A percentile compares a stretch with the other conserved stretches of the same genome.
Conservation (phyloP, 2,329 filamentous ascomycete species). For the Ophiostoma novo-ulmi region DNA sequence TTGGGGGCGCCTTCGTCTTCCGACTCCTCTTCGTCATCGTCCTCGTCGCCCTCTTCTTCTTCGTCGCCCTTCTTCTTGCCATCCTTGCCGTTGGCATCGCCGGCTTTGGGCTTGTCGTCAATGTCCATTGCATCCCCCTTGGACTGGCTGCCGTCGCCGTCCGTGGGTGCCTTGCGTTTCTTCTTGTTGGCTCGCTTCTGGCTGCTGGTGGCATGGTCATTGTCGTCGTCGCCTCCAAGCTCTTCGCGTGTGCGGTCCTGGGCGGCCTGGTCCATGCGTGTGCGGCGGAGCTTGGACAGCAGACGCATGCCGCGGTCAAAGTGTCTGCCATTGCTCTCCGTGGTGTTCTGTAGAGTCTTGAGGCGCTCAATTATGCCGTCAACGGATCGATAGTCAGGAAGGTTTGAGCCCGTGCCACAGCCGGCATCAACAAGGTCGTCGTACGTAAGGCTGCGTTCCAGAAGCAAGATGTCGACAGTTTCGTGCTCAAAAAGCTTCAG, state of each 20-base stretch:
- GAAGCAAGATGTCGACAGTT: conserved; percentile 35
- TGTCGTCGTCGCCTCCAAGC: conserved; percentile 44
- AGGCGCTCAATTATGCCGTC: conserved; percentile 61
- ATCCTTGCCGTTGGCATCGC: conserved; percentile 32
- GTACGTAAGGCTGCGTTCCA: conserved; percentile 43
- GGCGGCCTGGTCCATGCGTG: conserved; percentile 50
- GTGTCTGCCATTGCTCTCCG: conserved; percentile 61
- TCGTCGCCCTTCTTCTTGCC: conserved; percentile 32
- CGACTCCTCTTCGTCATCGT: conserved; percentile 38
- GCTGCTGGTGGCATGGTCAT: conserved; percentile 40
- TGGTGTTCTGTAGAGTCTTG: conserved; percentile 58
- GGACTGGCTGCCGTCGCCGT: conserved; percentile 37
- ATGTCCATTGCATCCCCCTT: conserved; percentile 55
- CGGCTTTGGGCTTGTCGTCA: conserved; percentile 47
- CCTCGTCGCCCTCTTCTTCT: neutral
- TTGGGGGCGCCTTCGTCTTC: conserved; percentile 58
- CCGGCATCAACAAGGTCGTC: conserved; percentile 65
- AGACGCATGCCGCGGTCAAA: conserved; percentile 71
- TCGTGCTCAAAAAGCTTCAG: conserved; percentile 58
- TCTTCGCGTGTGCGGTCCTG: conserved; percentile 44
- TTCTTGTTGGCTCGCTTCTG: conserved; percentile 59
- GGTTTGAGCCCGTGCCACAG: conserved; percentile 46
- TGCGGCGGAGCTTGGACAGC: conserved; percentile 60
- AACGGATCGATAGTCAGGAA: conserved; percentile 59
- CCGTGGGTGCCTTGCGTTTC: conserved; percentile 64